These are phyloP conservation scores for Monascus ruber DNA, from an alignment of 2,329 filamentous ascomycete genomes.

Conservation along the genomic window DNA sequence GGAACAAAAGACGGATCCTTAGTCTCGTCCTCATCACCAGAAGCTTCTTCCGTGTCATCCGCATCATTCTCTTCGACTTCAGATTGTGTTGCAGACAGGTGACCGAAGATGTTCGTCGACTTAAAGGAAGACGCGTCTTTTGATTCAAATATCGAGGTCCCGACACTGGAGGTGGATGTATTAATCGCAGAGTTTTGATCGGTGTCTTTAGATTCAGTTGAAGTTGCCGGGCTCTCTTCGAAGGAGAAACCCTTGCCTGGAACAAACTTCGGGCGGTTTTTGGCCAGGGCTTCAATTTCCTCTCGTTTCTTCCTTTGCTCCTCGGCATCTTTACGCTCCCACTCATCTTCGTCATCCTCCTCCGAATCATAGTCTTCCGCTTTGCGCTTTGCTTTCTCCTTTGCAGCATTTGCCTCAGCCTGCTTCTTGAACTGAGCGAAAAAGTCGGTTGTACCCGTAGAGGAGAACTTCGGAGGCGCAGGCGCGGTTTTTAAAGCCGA, in stretches of 20 bases:
- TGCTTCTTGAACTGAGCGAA: slow-evolving; percentile 31
- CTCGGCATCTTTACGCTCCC: slow-evolving; percentile 36
- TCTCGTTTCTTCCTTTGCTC: slow-evolving; percentile 35
- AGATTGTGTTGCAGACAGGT: slow-evolving; percentile 20
- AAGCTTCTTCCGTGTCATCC: slow-evolving; percentile 8
- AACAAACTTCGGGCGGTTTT: slow-evolving; percentile 20
- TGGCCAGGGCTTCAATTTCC: slow-evolving; percentile 27
- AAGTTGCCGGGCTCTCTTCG: slow-evolving; percentile 12
- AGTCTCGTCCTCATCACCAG: slow-evolving; percentile 8
- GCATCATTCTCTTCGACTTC: slow-evolving; percentile 10
- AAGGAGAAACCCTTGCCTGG: slow-evolving; percentile 23
- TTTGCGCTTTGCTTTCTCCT: slow-evolving; percentile 38
- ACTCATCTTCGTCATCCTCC: slow-evolving; percentile 39
- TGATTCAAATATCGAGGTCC: slow-evolving; percentile 19
- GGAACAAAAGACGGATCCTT: slow-evolving; percentile 9
- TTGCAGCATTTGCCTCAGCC: slow-evolving; percentile 29
- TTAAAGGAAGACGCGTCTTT: slow-evolving; percentile 15
- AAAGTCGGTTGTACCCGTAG: slow-evolving; percentile 23
- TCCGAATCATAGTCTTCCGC: slow-evolving; percentile 42
- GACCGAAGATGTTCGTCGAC: slow-evolving; percentile 27
- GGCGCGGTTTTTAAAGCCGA: slow-evolving; percentile 7
- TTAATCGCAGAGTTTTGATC: slow-evolving; percentile 4
- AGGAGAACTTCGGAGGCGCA: slow-evolving; percentile 21
- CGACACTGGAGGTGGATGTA: slow-evolving; percentile 3
- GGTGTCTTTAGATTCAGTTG: slow-evolving; percentile 10